These are phyloP conservation scores for Syzygium malaccense DNA, from an alignment of 441 rosid species.

Conservation along the genomic window DNA sequence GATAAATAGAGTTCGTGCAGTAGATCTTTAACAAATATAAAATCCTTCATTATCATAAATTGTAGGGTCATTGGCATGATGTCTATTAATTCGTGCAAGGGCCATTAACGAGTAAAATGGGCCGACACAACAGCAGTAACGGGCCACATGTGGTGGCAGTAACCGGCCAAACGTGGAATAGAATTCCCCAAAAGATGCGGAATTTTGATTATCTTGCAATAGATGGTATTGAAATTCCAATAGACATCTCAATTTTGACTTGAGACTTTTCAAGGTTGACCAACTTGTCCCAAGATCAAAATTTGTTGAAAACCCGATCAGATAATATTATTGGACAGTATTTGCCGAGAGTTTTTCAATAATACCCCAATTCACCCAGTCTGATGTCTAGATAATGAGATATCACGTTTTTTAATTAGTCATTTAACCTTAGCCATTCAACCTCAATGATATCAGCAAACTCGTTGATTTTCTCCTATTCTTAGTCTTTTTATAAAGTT, in stretches of 20 bases:
- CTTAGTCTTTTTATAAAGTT: not conserved
- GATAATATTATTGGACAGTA: not conserved
- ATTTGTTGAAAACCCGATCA: not conserved
- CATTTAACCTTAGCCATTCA: too few species aligned
- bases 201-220: not conserved
- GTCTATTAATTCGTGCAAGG: not conserved
- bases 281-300: not conserved
- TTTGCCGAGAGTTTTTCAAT: not conserved
- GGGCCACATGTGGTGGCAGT: not conserved
- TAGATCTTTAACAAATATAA: not conserved
- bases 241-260: not conserved
- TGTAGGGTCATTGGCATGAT: not conserved
- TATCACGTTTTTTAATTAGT: too few species aligned
- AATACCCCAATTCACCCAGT: too few species aligned
- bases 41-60: not conserved
- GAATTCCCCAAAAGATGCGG: not conserved
- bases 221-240: not conserved
- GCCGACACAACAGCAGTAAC: not conserved
- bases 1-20: not conserved
- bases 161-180: not conserved
- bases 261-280: not conserved
- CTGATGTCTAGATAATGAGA: not conserved
- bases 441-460: too few species aligned
- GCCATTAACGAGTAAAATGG: not conserved
- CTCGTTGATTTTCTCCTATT: too few species aligned